Evolutionary conservation across 345 rosid species (phyloP).

Genomic region (Odontarrhena argentea): DNA sequence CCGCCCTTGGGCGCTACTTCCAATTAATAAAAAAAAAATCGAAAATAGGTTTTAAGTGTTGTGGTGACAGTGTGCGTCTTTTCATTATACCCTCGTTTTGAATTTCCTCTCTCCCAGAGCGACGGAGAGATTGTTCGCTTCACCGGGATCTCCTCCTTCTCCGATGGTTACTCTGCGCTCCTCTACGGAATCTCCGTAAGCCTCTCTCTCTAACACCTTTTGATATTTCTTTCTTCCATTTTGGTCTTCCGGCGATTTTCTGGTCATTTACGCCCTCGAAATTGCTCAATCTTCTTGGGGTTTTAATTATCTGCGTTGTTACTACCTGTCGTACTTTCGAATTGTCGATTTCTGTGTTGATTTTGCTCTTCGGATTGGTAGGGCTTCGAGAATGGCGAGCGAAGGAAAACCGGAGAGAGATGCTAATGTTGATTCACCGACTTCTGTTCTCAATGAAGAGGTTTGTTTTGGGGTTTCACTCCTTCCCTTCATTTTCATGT

Average conservation of each 20-base stretch:
- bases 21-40: constrained; percentile 26
- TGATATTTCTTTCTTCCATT: not conserved
- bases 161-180: constrained; percentile 37
- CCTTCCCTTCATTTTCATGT: not conserved
- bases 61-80: constrained; percentile 17
- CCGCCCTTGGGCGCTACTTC: constrained; percentile 40
- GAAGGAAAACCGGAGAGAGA: constrained; percentile 47
- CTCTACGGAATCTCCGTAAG: constrained; percentile 8
- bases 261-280: not conserved
- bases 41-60: not conserved
- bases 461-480: constrained; percentile 39
- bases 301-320: not conserved
- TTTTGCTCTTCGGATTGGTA: constrained; percentile 23
- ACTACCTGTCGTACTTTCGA: not conserved
- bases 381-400: constrained; percentile 46
- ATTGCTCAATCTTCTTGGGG: not conserved
- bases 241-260: constrained; percentile 14
- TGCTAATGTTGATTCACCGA: constrained; percentile 69
- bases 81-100: constrained; percentile 29
- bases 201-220: not conserved
- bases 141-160: not conserved
- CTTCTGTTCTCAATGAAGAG: constrained; percentile 88
- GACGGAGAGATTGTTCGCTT: constrained; percentile 18
- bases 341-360: not conserved
- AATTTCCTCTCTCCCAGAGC: constrained; percentile 24